Evolutionary conservation across 2,329 filamentous ascomycete genomes (phyloP), one percentile per base, ranked within the genome.

Genomic region (Trichophyton benhamiae): DNA sequence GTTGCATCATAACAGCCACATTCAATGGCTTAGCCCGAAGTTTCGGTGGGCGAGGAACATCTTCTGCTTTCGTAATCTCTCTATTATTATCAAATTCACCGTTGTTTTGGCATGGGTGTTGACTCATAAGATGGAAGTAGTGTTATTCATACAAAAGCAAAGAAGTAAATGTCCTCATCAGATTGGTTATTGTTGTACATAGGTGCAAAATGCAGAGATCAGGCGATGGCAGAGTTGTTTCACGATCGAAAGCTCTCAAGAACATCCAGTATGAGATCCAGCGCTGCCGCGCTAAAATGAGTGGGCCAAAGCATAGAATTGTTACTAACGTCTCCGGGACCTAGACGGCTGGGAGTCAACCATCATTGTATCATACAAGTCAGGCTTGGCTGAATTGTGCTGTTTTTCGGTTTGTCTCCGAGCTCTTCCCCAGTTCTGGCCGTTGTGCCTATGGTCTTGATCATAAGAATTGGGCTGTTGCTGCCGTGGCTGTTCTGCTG

Each of bases 281-380:
- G 13, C 9, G 11, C 33, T 38, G 11, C 33, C 33, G 9, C 33
- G 1, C 33, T 38, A 11, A 38, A 25, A 52, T 22, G 4, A 11
- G 17, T 22, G 46, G 22, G 7, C 8, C 11, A 13, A 13, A 13
- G 46, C 17, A n/a, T 15, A 30, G 6, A 17, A 11, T 7, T 8
- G n/a, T 25, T n/a, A n/a, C 9, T 53, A 30, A n/a, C 49, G 49
- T 30, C 27, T 53, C 3, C 49, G 49, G 27, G n/a, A 33, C 27
- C 49, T 30, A 17, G 25, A 30, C 30, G 49, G 15, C 49, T 53
- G 22, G n/a, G 68, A 66, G 65, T 76, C 74, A 15, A 72, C 67
- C 70, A 75, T 72, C 72, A 76, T 75, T 62, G 72, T 64, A 62
- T 76, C 74, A 62, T 75, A 75, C 3, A 75, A 67, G 2, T 71